These are phyloP conservation scores for Backusella tarrabulga DNA, from an alignment of 192 early-diverging fungal species.

Conservation along the genomic window DNA sequence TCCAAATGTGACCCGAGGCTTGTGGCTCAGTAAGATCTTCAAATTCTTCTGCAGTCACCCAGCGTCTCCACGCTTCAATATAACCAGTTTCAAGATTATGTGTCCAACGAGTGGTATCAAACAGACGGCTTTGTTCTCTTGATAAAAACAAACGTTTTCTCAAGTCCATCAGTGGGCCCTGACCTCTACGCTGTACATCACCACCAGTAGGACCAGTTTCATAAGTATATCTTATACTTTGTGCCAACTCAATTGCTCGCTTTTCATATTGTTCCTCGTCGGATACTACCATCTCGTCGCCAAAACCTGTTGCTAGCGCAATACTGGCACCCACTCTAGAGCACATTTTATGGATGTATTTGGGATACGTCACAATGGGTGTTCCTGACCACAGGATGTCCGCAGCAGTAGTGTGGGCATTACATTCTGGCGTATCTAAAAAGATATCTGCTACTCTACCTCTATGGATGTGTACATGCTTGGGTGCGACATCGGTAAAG, in stretches of 20 bases:
- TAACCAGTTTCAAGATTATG: constrained; percentile 76
- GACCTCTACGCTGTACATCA: constrained; percentile 39
- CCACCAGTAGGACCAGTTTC: constrained; percentile 24
- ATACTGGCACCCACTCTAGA: constrained; percentile 86
- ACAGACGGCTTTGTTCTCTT: constrained; percentile 78
- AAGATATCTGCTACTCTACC: constrained; percentile 91
- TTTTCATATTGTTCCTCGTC: constrained; percentile 67
- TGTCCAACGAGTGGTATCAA: constrained; percentile 88
- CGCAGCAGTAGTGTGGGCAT: constrained; percentile 93
- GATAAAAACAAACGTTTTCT: constrained; percentile 69
- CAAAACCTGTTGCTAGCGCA: constrained; percentile 78
- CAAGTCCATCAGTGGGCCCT: constrained; percentile 59
- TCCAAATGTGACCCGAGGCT: constrained; percentile 40
- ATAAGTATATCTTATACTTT: constrained; percentile 46
- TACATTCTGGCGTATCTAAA: constrained; percentile 94
- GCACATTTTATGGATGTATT: constrained; percentile 89
- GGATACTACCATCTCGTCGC: constrained; percentile 63
- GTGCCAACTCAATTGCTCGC: constrained; percentile 60
- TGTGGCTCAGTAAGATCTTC: constrained; percentile 30
- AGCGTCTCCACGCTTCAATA: constrained; percentile 70
- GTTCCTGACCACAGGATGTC: constrained; percentile 96
- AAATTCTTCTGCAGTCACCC: constrained; percentile 62
- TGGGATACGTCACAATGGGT: constrained; percentile 86
- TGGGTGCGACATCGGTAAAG: constrained; percentile 83
- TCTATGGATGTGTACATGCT: constrained; percentile 89